Base-by-base conservation (phyloP, 441 rosid genomes). In the Codiaeum variegatum region DNA sequence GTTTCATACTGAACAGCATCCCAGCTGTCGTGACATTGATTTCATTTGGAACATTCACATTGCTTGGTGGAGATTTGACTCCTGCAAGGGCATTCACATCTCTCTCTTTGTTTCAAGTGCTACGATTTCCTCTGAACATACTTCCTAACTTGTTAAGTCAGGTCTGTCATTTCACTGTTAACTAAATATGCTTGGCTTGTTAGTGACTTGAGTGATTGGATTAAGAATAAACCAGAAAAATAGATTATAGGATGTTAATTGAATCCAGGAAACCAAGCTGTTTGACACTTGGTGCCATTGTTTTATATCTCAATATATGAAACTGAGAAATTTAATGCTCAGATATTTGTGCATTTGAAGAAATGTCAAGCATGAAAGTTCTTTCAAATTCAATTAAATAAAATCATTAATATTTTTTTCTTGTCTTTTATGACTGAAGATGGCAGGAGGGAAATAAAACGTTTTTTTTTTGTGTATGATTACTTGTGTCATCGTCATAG, bases 31-130 rank as follows among this genome's bases (percentile, higher is more conserved):
- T 93, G 82, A 91, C 97, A 0, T 89, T 93, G 66, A 83, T 89
- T 76, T 96, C 98, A 64, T 96, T 96, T 72, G 97, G 99, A 70
- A 78, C 85, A 71, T 93, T 93, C 78, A 93, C 97, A 75, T 75
- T 91, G 80, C 92, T 93, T 73, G 99, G 98, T 47, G 98, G 99
- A 56, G 90, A 88, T 74, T 78, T 96, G 85, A 90, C 99, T 65
- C 98, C 98, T 63, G 91, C 97, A 49, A 88, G 96, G 83, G 99
- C 99, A 72, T 96, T 96, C 83, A 89, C 99, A 73, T 93, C 99
- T 40, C 97, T 96, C 69, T 92, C 99, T 78, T 84, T 96, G 32
- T 96, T 96, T 69, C 88, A 94, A 75, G 85, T 96, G 52, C 83
- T 96, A 55, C 88, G 93, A 69, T 77, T 66, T 76, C 98, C 99